Evolutionary conservation across 768 basidiomycete species (phyloP).

Genomic region (Sistotremastrum niveocremeum): DNA sequence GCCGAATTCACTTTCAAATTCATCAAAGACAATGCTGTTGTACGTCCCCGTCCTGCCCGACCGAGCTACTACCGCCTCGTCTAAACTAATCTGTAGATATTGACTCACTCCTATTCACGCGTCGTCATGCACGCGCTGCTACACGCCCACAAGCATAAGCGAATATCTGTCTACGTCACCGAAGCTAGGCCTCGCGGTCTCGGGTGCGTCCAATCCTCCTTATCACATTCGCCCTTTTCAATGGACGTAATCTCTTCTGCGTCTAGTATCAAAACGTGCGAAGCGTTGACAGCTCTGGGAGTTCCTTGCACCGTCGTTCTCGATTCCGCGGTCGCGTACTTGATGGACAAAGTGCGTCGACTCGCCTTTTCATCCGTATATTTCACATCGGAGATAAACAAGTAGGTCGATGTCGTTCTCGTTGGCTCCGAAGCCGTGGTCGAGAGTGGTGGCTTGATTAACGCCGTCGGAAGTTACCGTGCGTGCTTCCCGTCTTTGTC

Average conservation of each 20-base stretch:
- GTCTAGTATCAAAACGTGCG: constrained; percentile 78
- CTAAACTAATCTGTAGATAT: constrained; percentile 42
- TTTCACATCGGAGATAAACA: no score
- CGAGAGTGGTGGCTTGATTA: constrained; percentile 86
- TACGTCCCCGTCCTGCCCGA: constrained; percentile 20
- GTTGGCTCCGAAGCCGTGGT: constrained; percentile 98
- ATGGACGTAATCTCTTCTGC: constrained; percentile 3
- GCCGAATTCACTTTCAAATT: constrained; percentile 81
- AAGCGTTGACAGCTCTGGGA: constrained; percentile 73
- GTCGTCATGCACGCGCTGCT: constrained; percentile 90
- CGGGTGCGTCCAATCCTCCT: constrained; percentile 41
- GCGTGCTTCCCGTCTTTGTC: no score
- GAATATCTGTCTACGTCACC: constrained; percentile 95
- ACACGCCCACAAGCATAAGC: constrained; percentile 79
- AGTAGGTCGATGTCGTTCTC: constrained; percentile 71
- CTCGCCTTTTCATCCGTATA: no score
- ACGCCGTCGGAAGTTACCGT: constrained; percentile 84
- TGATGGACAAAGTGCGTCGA: constrained; percentile 58
- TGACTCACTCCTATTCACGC: constrained; percentile 93
- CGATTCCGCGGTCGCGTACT: constrained; percentile 93
- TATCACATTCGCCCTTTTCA: constrained; percentile 6
- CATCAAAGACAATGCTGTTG: constrained; percentile 90
- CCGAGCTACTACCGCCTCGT: not conserved
- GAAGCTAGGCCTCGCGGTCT: constrained; percentile 84
- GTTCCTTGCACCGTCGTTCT: constrained; percentile 91